A percentile compares a stretch with the other conserved stretches of the same genome.
Conservation (phyloP, 768 basidiomycete genomes). For the Rhizopogon roseolus region DNA sequence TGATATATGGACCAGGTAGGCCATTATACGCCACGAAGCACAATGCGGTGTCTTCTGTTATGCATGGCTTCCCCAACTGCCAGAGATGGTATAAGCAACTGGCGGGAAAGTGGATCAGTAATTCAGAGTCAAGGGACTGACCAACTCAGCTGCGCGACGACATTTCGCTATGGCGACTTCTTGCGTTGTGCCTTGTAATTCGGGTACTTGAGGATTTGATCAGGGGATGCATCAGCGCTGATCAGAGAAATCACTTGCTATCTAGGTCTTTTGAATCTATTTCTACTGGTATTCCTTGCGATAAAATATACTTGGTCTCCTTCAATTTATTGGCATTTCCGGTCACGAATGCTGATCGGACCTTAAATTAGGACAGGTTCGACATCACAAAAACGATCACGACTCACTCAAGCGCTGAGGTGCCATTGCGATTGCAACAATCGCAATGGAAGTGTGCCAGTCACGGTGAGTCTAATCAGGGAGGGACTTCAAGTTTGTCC, state of each 20-base stretch:
- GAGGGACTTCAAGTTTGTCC: too few species aligned
- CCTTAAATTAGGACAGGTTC: neutral
- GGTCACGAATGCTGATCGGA: slow-evolving; percentile 80
- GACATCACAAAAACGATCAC: neutral
- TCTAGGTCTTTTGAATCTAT: slow-evolving; percentile 79
- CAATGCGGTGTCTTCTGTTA: slow-evolving; percentile 93
- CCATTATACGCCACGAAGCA: slow-evolving; percentile 87
- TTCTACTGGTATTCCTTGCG: slow-evolving; percentile 58
- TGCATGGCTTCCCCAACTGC: slow-evolving; percentile 49
- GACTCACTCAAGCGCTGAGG: slow-evolving; percentile 20
- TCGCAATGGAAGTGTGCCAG: too few species aligned
- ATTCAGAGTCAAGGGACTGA: slow-evolving; percentile 24
- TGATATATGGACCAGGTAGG: slow-evolving; percentile 96
- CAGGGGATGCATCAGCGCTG: neutral
- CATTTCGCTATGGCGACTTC: slow-evolving; percentile 91
- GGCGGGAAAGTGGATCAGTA: neutral
- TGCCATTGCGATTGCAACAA: slow-evolving; percentile 12
- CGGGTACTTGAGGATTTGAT: slow-evolving; percentile 58
- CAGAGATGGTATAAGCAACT: neutral
- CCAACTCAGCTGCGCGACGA: slow-evolving; percentile 75
- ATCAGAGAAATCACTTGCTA: slow-evolving; percentile 42
- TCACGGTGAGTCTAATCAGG: too few species aligned
- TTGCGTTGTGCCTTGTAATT: slow-evolving; percentile 89
- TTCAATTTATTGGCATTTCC: slow-evolving; percentile 90
- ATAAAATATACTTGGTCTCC: slow-evolving; percentile 84